Evolutionary conservation across 179 eudicot genomes (phyloP).

Genomic region (Beta macrorhiza): DNA sequence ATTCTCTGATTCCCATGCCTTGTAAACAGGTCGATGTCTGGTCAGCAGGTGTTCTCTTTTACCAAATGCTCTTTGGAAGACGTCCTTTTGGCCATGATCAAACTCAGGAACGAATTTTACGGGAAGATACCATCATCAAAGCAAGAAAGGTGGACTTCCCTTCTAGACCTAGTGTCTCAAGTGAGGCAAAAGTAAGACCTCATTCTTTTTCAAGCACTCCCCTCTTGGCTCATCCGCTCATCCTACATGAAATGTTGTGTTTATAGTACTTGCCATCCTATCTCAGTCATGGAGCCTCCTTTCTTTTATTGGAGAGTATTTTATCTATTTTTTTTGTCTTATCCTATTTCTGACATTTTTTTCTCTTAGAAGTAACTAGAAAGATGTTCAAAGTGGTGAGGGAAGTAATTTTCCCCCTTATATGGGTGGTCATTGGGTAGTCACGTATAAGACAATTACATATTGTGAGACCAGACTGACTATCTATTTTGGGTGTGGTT

Average conservation of each 20-base stretch:
- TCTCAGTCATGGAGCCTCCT: neutral
- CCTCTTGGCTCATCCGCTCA: neutral
- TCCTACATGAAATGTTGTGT: neutral
- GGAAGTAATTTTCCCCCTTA: neutral
- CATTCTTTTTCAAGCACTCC: neutral
- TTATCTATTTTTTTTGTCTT: neutral
- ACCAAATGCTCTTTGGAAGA: conserved; percentile 96
- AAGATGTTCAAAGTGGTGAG: no score
- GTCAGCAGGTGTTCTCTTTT: conserved; percentile 91
- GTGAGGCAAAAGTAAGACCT: conserved; percentile 73
- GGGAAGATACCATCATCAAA: conserved; percentile 95
- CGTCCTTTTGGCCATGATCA: conserved; percentile 99
- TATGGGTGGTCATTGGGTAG: neutral
- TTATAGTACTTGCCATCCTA: neutral
- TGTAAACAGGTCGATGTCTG: conserved; percentile 65
- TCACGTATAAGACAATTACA: neutral
- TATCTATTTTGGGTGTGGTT: neutral
- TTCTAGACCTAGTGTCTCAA: conserved; percentile 80
- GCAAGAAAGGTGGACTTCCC: conserved; percentile 98
- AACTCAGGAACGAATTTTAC: conserved; percentile 86
- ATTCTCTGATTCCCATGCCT: conserved; percentile 10
- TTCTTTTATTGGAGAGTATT: neutral
- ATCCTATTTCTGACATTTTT: neutral
- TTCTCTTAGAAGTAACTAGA: neutral
- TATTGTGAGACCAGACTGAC: neutral